Evolutionary conservation across 2,329 filamentous ascomycete genomes (phyloP), one percentile per base, ranked within the genome.

Genomic region (Curvularia lunata): DNA sequence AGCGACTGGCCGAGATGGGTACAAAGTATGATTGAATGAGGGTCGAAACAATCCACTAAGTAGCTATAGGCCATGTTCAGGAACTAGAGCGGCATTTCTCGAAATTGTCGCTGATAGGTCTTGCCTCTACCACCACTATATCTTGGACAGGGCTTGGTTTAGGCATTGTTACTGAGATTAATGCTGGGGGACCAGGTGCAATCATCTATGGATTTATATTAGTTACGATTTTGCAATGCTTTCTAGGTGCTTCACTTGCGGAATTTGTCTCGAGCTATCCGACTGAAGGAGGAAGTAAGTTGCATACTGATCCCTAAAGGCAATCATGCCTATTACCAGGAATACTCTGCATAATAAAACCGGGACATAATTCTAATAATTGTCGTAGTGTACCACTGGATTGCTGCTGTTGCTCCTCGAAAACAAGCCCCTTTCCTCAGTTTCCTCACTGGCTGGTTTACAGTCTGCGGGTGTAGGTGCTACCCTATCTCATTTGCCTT

Each of bases 391-490:
- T 59, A 59, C 18, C 57, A 59, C 25, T 59, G 57, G 57, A 59
- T 59, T 28, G 57, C 57, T 13, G 57, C 57, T 37, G 40, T 59
- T 19, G 52, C 57, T 16, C 57, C 57, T 19, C 52, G 45, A 18
- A 59, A 49, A 7, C 42, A 52, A 43, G 38, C 57, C 30, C 48
- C 38, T 38, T 52, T 59, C n/a, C 48, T 59, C 4, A 59, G 57
- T 45, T 59, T 59, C 21, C 30, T 59, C n/a, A 59, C 57, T 5
- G 57, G 57, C 18, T 59, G 57, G 57, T 59, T 59, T 38, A 59
- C 48, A 23, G 57, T 59, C 23, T 52, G 48, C 25, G 57, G 57
- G 13, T 59, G 57, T 59, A 56, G 28, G 57, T 32, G 1, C 12
- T 25, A 34, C 16, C 19, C 32, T 16, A 37, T 23, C 16, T 28